Conservation (phyloP, 805 yeast genomes). For the Cyberlindnera amylophila region DNA sequence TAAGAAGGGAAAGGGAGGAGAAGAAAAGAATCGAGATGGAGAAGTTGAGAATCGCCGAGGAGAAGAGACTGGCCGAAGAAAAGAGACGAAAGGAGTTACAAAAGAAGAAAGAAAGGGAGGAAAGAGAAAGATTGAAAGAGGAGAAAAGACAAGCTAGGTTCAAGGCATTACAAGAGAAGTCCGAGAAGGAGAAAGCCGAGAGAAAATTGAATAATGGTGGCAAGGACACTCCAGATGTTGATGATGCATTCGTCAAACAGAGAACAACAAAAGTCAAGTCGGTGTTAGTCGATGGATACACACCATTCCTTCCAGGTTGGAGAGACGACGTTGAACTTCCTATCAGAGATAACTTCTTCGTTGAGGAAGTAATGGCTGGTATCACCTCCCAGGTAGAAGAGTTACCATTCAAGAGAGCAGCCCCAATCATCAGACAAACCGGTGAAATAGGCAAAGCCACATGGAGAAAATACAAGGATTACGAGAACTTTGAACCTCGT, state of each 20-base stretch:
- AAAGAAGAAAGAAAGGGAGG: constrained; percentile 1
- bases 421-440: constrained; percentile 16
- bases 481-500: constrained; percentile 27
- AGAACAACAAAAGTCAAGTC: constrained; percentile 5
- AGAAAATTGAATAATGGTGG: constrained; percentile 1
- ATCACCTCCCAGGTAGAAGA: constrained; percentile 12
- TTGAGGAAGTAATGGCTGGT: constrained; percentile 28
- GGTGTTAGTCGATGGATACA: constrained; percentile 22
- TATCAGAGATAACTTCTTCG: constrained; percentile 28
- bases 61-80: constrained; percentile 1
- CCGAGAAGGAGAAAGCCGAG: neutral
- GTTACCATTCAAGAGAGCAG: constrained; percentile 23
- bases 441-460: constrained; percentile 7
- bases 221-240: neutral
- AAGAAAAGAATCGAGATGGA: constrained; percentile 2
- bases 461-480: constrained; percentile 24
- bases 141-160: constrained; percentile 2
- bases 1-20: neutral
- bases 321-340: constrained; percentile 24
- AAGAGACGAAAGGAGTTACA: constrained; percentile 4
- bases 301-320: constrained; percentile 21
- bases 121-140: constrained; percentile 1
- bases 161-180: neutral
- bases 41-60: constrained; percentile 1
- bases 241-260: constrained; percentile 2